These are phyloP conservation scores for Fusarium heterosporum DNA, from an alignment of 2,329 filamentous ascomycete genomes.

Conservation along the genomic window DNA sequence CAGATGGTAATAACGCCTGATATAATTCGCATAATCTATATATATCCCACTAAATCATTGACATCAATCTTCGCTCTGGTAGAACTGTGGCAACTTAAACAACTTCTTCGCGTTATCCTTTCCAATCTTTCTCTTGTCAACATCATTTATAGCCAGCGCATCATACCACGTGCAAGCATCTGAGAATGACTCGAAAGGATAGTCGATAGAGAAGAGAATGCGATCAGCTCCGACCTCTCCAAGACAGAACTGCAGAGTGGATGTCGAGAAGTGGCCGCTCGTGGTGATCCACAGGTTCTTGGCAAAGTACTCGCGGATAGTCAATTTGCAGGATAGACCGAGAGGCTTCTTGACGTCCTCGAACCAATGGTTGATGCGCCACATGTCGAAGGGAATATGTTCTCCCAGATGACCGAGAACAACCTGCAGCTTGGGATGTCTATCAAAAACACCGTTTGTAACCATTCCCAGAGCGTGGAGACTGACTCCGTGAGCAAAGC, in stretches of 20 bases:
- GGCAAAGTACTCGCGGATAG: slow-evolving; percentile 64
- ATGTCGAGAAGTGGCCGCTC: slow-evolving; percentile 66
- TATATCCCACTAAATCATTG: neutral
- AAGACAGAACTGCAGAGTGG: slow-evolving; percentile 62
- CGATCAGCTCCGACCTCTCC: slow-evolving; percentile 62
- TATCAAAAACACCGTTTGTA: slow-evolving; percentile 63
- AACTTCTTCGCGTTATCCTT: slow-evolving; percentile 58
- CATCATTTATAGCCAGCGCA: slow-evolving; percentile 50
- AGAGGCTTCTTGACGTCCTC: slow-evolving; percentile 66
- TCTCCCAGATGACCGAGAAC: slow-evolving; percentile 63
- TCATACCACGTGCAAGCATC: slow-evolving; percentile 59
- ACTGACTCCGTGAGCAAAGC: slow-evolving; percentile 69
- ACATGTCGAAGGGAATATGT: slow-evolving; percentile 62
- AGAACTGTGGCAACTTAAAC: slow-evolving; percentile 51
- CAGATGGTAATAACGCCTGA: too few relatives aligned
- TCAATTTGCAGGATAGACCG: slow-evolving; percentile 61
- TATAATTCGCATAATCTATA: neutral
- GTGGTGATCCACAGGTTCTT: slow-evolving; percentile 69
- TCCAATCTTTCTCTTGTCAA: slow-evolving; percentile 55
- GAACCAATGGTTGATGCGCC: slow-evolving; percentile 66
- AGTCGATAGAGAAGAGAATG: slow-evolving; percentile 65
- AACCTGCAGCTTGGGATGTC: slow-evolving; percentile 59
- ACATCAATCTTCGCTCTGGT: slow-evolving; percentile 36
- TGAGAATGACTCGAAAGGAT: slow-evolving; percentile 62
- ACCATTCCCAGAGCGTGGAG: slow-evolving; percentile 67